Evolutionary conservation across 495 filamentous ascomycete genomes (phyloP).

Genomic region (Hyaloscypha finlandica): DNA sequence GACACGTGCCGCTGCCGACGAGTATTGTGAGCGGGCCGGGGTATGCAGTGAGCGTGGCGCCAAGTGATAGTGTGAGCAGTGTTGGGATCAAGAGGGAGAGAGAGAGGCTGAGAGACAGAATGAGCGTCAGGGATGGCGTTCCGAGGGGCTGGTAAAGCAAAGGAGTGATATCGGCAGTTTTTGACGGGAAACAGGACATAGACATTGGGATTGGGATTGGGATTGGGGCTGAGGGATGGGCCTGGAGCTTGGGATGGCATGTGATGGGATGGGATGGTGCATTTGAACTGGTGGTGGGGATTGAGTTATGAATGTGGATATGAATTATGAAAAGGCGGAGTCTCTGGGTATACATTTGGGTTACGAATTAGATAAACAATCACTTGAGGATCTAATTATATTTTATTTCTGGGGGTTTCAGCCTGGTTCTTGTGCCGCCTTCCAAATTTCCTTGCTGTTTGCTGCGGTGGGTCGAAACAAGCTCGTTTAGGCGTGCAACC

Average conservation of each 20-base stretch:
- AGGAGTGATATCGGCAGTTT: constrained; percentile 13
- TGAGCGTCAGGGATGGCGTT: constrained; percentile 23
- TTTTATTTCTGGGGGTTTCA: background rate
- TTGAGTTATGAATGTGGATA: background rate
- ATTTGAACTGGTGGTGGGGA: background rate
- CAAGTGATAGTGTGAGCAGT: constrained; percentile 69
- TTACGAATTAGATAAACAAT: background rate
- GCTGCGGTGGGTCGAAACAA: background rate
- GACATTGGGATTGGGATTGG: background rate
- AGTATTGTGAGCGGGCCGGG: constrained; percentile 44
- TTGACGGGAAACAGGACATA: constrained; percentile 17
- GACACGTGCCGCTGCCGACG: constrained; percentile 43
- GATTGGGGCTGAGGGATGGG: background rate
- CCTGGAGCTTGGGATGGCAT: background rate
- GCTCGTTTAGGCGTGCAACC: background rate
- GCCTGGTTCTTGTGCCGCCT: background rate
- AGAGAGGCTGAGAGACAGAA: constrained; percentile 36
- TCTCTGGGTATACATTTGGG: background rate
- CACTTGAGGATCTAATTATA: background rate
- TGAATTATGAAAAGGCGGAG: too few relatives aligned
- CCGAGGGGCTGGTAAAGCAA: constrained; percentile 10
- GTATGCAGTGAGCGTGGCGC: constrained; percentile 50
- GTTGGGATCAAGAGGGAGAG: constrained; percentile 48
- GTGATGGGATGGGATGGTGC: background rate
- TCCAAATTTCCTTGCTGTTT: background rate